Conservation (phyloP, 2,329 filamentous ascomycete species). For the Cladophialophora bantiana region DNA sequence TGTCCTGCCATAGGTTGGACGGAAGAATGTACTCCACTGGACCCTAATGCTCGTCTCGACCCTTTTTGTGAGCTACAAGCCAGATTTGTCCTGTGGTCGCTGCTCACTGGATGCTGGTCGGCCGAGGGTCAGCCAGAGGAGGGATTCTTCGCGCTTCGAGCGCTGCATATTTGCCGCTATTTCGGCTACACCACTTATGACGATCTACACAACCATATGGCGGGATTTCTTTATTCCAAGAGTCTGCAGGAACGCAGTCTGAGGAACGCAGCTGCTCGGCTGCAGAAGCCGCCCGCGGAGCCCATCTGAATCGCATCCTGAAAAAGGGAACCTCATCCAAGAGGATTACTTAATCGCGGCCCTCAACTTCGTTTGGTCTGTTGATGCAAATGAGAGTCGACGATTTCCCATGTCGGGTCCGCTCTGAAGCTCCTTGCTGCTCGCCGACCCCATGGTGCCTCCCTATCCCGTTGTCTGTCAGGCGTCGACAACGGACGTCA, state of each 20-base stretch:
- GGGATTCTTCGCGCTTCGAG: constrained; percentile 33
- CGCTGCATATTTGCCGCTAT: constrained; percentile 31
- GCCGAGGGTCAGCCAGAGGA: constrained; percentile 25
- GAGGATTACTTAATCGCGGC: background rate
- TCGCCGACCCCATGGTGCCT: background rate
- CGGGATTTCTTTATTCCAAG: constrained; percentile 34
- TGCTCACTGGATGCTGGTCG: constrained; percentile 30
- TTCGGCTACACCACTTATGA: constrained; percentile 33
- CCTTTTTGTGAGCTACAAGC: constrained; percentile 26
- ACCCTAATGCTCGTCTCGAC: constrained; percentile 18
- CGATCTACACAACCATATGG: constrained; percentile 35
- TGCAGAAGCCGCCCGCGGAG: constrained; percentile 8
- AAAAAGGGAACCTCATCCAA: background rate
- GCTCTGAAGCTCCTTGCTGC: background rate
- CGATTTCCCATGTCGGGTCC: background rate
- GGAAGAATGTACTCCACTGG: constrained; percentile 26
- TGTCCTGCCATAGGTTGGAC: constrained; percentile 32
- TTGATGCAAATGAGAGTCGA: background rate
- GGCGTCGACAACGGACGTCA: background rate
- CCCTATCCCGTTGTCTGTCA: background rate
- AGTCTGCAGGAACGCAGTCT: constrained; percentile 31
- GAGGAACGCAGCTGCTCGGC: constrained; percentile 20
- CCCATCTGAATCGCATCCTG: background rate
- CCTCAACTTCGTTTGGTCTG: background rate
- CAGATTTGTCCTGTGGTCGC: constrained; percentile 29